Evolutionary conservation across 768 basidiomycete genomes (phyloP).

Genomic region (Kockovaella imperatae): DNA sequence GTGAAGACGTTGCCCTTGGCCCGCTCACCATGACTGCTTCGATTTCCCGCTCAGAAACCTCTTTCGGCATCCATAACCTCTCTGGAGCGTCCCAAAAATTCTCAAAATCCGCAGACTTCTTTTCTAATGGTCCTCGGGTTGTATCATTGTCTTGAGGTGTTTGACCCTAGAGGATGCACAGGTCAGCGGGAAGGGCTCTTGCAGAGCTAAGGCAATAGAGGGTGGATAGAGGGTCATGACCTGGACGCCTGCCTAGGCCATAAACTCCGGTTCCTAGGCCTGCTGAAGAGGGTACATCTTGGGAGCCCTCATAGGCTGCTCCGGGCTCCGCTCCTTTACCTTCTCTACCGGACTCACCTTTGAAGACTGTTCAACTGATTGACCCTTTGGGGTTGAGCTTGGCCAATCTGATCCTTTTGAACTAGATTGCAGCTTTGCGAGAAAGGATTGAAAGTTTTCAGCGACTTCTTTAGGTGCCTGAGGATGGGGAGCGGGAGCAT

Average conservation of each 20-base stretch:
- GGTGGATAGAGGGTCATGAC: no score
- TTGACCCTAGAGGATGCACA: no score
- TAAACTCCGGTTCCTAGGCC: no score
- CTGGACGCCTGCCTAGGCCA: no score
- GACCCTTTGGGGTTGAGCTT: slow-evolving; percentile 30
- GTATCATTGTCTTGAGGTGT: slow-evolving; percentile 6
- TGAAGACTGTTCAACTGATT: slow-evolving; percentile 12
- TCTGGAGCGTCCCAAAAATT: slow-evolving; percentile 44
- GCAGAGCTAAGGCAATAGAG: no score
- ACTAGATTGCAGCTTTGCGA: slow-evolving; percentile 39
- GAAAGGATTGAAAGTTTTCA: slow-evolving; percentile 40
- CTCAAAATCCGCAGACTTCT: slow-evolving; percentile 39
- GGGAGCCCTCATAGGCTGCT: no score
- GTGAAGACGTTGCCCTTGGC: neutral
- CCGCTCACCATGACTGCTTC: slow-evolving; percentile 46
- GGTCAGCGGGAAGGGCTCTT: no score
- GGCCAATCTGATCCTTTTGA: slow-evolving; percentile 19
- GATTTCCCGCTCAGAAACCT: slow-evolving; percentile 38
- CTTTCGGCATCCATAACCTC: slow-evolving; percentile 34
- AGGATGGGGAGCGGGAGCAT: slow-evolving; percentile 43
- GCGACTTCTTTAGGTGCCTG: slow-evolving; percentile 38
- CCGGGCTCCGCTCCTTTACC: no score
- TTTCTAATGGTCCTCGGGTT: neutral
- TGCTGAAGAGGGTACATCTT: no score
- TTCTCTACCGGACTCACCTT: no score